phyloP scores from a whole-genome alignment of 768 basidiomycete genomes.

The Naematelia encephala region DNA sequence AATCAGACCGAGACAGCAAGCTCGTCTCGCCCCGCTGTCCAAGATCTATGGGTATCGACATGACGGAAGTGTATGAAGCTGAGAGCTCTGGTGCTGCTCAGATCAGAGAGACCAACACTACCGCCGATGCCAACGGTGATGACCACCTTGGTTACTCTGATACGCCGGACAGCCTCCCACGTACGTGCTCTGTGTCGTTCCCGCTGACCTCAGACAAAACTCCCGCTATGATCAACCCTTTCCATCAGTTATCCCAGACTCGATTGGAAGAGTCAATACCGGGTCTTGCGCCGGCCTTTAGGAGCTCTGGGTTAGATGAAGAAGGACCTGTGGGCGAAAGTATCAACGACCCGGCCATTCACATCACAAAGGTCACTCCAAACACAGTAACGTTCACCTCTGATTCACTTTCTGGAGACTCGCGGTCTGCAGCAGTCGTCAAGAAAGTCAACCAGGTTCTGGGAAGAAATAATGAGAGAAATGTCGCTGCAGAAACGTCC shows the following conservation, averaged over 20 bases:
- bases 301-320: slow-evolving; percentile 8
- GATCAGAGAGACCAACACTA: not conserved
- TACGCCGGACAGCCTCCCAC: not conserved
- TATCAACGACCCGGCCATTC: slow-evolving; percentile 27
- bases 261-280: slow-evolving; percentile 21
- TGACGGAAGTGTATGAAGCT: not conserved
- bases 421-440: slow-evolving; percentile 15
- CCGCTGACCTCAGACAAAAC: slow-evolving; percentile 10
- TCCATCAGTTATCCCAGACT: slow-evolving; percentile 43
- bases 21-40: not conserved
- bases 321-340: not conserved
- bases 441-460: slow-evolving; percentile 34
- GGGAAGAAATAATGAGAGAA: slow-evolving; percentile 14
- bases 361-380: slow-evolving; percentile 45
- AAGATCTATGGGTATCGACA: no score
- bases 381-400: slow-evolving; percentile 32
- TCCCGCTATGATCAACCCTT: slow-evolving; percentile 45
- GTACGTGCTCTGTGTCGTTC: slow-evolving; percentile 6
- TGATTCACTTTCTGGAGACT: not conserved
- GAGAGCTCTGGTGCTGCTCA: slow-evolving; percentile 12
- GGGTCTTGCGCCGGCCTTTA: slow-evolving; percentile 18
- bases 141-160: not conserved
- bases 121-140: not conserved
- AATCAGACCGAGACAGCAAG: not conserved
- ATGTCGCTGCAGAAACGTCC: not conserved